Evolutionary conservation across 176 grass and related monocot genomes (phyloP).

Genomic region (Miscanthus lutarioriparius): DNA sequence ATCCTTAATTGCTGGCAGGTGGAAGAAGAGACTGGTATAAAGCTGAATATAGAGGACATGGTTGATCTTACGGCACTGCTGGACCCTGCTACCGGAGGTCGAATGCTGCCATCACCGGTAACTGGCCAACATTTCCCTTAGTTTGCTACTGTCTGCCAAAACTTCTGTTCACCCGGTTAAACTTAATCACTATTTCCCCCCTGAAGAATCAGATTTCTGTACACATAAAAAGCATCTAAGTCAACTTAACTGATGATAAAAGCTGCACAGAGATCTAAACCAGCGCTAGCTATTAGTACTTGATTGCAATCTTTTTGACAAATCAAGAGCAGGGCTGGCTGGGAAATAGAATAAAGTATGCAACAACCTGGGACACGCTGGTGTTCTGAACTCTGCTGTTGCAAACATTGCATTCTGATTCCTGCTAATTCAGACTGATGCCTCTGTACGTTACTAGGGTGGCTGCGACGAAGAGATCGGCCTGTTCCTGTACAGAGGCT

Average conservation of each 20-base stretch:
- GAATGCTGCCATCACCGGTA: slow-evolving; percentile 80
- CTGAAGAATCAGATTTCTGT: background rate
- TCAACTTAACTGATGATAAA: background rate
- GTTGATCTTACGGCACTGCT: slow-evolving; percentile 83
- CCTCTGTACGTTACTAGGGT: slow-evolving; percentile 37
- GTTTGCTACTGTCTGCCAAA: background rate
- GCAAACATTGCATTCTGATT: background rate
- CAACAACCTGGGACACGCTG: background rate
- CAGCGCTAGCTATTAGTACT: background rate
- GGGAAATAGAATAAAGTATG: background rate
- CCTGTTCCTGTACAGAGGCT: slow-evolving; percentile 64
- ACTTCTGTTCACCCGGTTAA: background rate
- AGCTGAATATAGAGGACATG: slow-evolving; percentile 75
- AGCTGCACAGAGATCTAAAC: background rate
- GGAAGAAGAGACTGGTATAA: slow-evolving; percentile 89
- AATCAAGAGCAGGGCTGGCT: background rate
- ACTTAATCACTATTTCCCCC: background rate
- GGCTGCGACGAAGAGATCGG: slow-evolving; percentile 88
- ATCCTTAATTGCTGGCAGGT: slow-evolving; percentile 50
- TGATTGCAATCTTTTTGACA: background rate
- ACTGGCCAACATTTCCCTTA: slow-evolving; percentile 8
- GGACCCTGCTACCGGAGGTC: slow-evolving; percentile 59
- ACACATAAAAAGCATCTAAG: background rate
- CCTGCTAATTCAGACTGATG: background rate
- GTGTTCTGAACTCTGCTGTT: background rate